phyloP scores from a whole-genome alignment of 2,329 filamentous ascomycete genomes.

The Dothistroma septosporum region DNA sequence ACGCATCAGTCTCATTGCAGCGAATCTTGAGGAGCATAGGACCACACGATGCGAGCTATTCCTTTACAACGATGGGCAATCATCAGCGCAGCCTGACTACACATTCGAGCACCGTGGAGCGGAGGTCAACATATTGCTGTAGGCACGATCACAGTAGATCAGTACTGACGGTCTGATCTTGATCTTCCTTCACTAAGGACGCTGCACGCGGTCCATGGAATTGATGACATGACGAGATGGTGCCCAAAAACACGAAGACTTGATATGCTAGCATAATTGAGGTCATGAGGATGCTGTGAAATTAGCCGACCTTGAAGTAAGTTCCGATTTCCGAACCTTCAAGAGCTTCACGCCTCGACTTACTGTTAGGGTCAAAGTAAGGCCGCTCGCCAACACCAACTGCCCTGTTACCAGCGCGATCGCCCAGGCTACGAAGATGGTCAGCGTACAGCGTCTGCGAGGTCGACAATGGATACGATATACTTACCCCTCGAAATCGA shows the following conservation, averaged over 20 bases:
- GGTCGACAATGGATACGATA: not conserved
- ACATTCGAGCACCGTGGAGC: too few relatives aligned
- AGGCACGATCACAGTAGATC: too few relatives aligned
- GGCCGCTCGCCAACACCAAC: conserved; percentile 55
- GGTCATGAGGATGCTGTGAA: not conserved
- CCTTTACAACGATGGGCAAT: not conserved
- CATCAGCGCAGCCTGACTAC: not conserved
- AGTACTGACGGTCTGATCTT: too few relatives aligned
- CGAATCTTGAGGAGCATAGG: too few relatives aligned
- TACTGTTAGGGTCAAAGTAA: conserved; percentile 52
- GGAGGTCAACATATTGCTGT: too few relatives aligned
- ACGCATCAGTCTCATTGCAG: not conserved
- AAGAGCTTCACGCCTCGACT: conserved; percentile 35
- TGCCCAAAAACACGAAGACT: not conserved
- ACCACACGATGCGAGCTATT: too few relatives aligned
- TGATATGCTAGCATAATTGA: not conserved
- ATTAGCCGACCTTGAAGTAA: conserved; percentile 7
- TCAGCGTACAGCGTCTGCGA: not conserved
- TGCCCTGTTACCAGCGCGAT: conserved; percentile 50
- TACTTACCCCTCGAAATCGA: conserved; percentile 52
- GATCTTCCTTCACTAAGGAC: too few relatives aligned
- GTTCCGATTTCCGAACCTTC: conserved; percentile 1
- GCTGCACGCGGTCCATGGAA: too few relatives aligned
- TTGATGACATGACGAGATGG: not conserved
- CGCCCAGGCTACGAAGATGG: conserved; percentile 36